Conservation (phyloP, 2,329 filamentous ascomycete species). For the Cercospora canescens region DNA sequence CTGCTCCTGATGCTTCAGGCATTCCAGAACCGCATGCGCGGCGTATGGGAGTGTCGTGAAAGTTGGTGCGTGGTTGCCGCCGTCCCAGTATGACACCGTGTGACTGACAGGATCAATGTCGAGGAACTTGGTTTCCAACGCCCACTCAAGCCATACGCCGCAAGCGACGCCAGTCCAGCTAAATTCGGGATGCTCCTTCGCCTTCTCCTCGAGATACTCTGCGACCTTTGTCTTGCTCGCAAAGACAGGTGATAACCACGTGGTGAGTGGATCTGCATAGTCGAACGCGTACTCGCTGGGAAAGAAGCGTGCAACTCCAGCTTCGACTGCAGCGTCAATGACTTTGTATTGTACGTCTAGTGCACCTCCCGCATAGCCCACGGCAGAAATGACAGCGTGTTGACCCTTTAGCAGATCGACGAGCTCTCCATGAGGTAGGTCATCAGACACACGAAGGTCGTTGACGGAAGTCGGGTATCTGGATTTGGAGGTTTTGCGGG, state of each 20-base stretch:
- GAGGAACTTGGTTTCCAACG: conserved; percentile 14
- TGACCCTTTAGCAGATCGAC: conserved; percentile 33
- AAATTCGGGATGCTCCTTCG: conserved; percentile 25
- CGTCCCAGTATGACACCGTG: conserved; percentile 30
- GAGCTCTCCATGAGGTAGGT: conserved; percentile 30
- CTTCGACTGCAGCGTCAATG: conserved; percentile 43
- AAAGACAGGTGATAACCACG: conserved; percentile 35
- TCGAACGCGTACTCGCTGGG: conserved; percentile 45
- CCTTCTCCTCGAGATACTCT: conserved; percentile 33
- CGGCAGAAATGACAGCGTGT: conserved; percentile 40
- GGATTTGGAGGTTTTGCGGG: conserved; percentile 17
- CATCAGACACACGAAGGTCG: conserved; percentile 14
- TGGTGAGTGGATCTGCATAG: conserved; percentile 34
- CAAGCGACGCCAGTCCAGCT: neutral
- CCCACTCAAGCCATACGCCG: conserved; percentile 20
- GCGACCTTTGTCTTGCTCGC: conserved; percentile 36
- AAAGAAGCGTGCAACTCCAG: conserved; percentile 43
- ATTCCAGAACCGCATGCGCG: conserved; percentile 31
- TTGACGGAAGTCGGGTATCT: conserved; percentile 14
- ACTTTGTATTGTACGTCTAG: conserved; percentile 31
- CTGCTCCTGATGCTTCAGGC: conserved; percentile 32
- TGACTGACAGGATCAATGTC: conserved; percentile 16
- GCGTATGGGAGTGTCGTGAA: conserved; percentile 32
- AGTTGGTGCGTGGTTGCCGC: conserved; percentile 34
- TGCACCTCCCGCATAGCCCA: conserved; percentile 30